Percentiles rank a stretch among this genome's conserved stretches.
Evolutionary conservation across 257 asterid species (phyloP).

Genomic region (Capsicum chinense): DNA sequence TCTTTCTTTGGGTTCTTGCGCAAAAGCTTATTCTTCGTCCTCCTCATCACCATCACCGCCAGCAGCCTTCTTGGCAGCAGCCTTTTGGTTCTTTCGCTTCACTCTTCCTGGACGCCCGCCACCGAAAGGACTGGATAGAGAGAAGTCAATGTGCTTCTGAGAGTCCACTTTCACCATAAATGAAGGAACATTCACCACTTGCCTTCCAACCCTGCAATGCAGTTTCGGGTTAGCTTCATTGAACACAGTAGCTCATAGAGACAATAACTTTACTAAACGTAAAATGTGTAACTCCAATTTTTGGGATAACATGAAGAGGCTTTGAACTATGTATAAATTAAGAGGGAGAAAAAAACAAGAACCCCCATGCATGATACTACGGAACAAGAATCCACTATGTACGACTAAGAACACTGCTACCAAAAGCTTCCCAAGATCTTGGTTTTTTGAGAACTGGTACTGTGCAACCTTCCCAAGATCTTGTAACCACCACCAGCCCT

Average conservation of each 20-base stretch:
- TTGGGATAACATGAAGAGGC: background rate
- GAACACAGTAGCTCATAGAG: background rate
- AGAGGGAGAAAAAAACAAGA: background rate
- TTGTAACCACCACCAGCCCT: background rate
- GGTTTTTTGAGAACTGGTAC: too few species aligned
- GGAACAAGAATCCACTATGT: background rate
- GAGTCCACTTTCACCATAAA: constrained; percentile 60
- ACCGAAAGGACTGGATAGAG: constrained; percentile 59
- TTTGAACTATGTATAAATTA: background rate
- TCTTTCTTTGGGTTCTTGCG: background rate
- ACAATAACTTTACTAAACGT: background rate
- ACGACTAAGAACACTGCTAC: background rate
- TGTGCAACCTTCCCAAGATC: too few species aligned
- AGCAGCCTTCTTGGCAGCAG: constrained; percentile 60
- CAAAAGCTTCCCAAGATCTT: background rate
- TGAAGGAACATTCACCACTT: constrained; percentile 60
- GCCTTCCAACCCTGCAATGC: constrained; percentile 58
- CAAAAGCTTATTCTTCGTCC: constrained; percentile 43
- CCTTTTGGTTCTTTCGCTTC: constrained; percentile 61
- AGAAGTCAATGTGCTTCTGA: constrained; percentile 61
- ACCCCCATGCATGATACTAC: background rate
- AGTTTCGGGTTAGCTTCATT: background rate
- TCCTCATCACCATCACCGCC: constrained; percentile 63
- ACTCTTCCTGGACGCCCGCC: constrained; percentile 69
- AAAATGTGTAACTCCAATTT: background rate